Percentiles rank a stretch among this genome's conserved stretches.
Conservation (phyloP, 2,329 filamentous ascomycete genomes). For the Aureobasidium namibiae region DNA sequence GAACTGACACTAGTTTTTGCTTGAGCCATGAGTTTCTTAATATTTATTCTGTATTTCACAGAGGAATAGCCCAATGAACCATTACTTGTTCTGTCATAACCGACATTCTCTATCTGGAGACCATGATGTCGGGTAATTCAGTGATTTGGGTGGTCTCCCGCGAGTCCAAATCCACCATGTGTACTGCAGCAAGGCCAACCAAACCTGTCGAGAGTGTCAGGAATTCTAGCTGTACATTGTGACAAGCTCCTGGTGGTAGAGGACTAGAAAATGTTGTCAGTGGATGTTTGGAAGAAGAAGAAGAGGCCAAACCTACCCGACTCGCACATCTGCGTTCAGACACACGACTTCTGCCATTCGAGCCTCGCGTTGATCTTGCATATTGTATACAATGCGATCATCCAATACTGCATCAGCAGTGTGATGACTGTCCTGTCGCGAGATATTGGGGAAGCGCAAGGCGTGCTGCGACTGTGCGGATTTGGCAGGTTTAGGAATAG, state of each 20-base stretch:
- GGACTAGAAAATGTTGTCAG: slow-evolving; percentile 37
- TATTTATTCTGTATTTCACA: not conserved
- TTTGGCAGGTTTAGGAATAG: slow-evolving; percentile 56
- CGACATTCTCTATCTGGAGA: not conserved
- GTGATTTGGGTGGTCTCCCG: slow-evolving; percentile 10
- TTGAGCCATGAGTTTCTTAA: not conserved
- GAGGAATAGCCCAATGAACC: not conserved
- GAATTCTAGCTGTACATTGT: slow-evolving; percentile 64
- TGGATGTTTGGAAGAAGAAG: not conserved
- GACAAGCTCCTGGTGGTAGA: slow-evolving; percentile 61
- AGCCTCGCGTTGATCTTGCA: slow-evolving; percentile 21
- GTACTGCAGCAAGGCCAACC: slow-evolving; percentile 59
- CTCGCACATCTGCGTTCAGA: slow-evolving; percentile 61
- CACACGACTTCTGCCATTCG: slow-evolving; percentile 61
- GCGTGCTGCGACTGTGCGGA: slow-evolving; percentile 28
- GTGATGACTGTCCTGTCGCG: slow-evolving; percentile 26
- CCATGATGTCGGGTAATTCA: slow-evolving; percentile 8
- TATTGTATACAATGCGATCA: not conserved
- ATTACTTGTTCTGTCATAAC: not conserved
- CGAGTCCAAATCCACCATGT: slow-evolving; percentile 61
- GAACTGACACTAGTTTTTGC: not conserved
- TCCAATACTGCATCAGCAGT: slow-evolving; percentile 21
- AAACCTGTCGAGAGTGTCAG: slow-evolving; percentile 58
- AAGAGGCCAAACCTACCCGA: slow-evolving; percentile 46
- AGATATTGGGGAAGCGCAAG: not conserved